Evolutionary conservation across 2,329 filamentous ascomycete species (phyloP), one percentile per base, ranked within the genome.

Genomic region (Herpomyces periplanetae): DNA sequence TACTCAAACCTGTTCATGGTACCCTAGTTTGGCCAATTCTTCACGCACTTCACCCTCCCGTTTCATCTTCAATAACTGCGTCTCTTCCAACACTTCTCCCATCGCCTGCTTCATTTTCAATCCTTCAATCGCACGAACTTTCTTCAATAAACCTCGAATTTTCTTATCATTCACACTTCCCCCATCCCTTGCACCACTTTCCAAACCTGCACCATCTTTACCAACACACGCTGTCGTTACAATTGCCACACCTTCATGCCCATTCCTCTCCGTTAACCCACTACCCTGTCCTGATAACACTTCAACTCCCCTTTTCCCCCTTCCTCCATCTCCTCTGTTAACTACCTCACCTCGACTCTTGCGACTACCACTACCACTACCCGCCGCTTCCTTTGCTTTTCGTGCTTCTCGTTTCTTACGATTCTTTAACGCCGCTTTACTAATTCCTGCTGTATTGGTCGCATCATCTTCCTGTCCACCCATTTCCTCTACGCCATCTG

Each of bases 331-430:
- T 6, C 5, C 13, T 6, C 6, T 10, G 5, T 12, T 5, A 12
- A 6, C 9, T 6, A 9, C 13, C 13, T 10, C 6, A 17, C 17
- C 10, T 17, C 17, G 6, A 10, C 6, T 10, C 40, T n/a, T 39
- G 30, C 41, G 21, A 45, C 43, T 34, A 23, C 44, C 41, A 21
- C 34, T 29, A 17, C 43, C 41, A 28, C 57, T 59, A 19, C 52
- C 55, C 8, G 68, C 65, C 4, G 47, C 51, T 17, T 80, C 71
- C 35, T 73, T 80, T 19, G 54, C 53, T 43, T 88, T 91, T 49
- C 84, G 88, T 28, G 66, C 66, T 28, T 66, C 61, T 17, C 80
- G 56, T 53, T 91, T 91, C 55, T 91, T 91, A 55, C 91, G 91
- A 43, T 88, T 88, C 51, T 88, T 88, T 30, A 68, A 45, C 6